These are phyloP conservation scores for Pseudogymnoascus sp. DNA, from an alignment of 2,329 filamentous ascomycete genomes.

Conservation along the genomic window DNA sequence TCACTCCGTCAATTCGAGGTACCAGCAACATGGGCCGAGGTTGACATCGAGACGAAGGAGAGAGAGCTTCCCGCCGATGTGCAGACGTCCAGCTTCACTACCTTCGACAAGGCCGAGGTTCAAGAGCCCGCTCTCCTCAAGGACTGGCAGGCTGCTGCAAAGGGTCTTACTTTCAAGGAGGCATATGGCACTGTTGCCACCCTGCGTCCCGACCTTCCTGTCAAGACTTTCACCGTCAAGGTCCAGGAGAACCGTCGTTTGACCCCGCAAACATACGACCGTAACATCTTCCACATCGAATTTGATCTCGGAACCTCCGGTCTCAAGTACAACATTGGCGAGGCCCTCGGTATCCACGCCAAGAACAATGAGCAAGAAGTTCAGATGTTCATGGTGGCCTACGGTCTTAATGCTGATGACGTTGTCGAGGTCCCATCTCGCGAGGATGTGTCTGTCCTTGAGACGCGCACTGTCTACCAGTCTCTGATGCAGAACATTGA, in stretches of 20 bases:
- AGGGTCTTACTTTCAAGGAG: conserved; percentile 88
- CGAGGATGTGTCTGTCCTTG: conserved; percentile 63
- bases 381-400: conserved; percentile 78
- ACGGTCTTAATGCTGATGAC: conserved; percentile 73
- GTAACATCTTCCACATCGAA: conserved; percentile 99
- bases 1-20: conserved; percentile 66
- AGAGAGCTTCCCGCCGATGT: conserved; percentile 53
- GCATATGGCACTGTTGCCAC: conserved; percentile 66
- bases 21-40: conserved; percentile 70
- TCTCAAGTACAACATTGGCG: conserved; percentile 92
- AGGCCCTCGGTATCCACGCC: conserved; percentile 91
- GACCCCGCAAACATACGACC: conserved; percentile 81
- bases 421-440: conserved; percentile 87
- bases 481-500: conserved; percentile 86
- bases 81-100: conserved; percentile 71
- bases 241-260: conserved; percentile 95
- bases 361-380: conserved; percentile 81
- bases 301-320: conserved; percentile 90
- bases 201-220: conserved; percentile 76
- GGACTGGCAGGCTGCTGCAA: conserved; percentile 77
- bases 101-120: conserved; percentile 66
- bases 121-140: conserved; percentile 60
- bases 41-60: conserved; percentile 49
- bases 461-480: conserved; percentile 90
- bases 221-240: conserved; percentile 78